A percentile compares a stretch with the other conserved stretches of the same genome.
These are phyloP conservation scores for Protomyces gravidus DNA, from an alignment of 1,139 yeast species.

Conservation along the genomic window DNA sequence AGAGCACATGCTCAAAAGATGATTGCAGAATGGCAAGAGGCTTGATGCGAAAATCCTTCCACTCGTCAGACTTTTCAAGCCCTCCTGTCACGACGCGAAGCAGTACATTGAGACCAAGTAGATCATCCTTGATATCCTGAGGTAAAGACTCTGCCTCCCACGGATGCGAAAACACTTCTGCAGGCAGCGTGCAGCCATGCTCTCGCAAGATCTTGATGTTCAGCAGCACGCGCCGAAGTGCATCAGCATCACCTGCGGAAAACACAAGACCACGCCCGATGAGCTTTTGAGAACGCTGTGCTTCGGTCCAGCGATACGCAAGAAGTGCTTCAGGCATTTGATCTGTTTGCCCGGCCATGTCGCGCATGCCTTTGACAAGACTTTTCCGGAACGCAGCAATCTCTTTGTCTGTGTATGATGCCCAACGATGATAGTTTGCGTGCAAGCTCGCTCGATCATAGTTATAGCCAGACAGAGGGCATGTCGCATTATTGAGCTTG, in stretches of 20 bases:
- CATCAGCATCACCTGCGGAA: conserved; percentile 19
- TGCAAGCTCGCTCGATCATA: neutral
- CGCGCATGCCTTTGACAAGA: neutral
- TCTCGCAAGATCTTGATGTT: conserved; percentile 11
- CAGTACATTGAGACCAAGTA: neutral
- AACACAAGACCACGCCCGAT: conserved; percentile 18
- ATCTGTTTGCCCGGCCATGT: neutral
- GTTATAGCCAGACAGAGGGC: neutral
- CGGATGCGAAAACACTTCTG: conserved; percentile 9
- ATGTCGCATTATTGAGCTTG: neutral
- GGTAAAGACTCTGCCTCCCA: conserved; percentile 17
- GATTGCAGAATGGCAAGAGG: conserved; percentile 21
- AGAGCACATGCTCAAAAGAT: conserved; percentile 11
- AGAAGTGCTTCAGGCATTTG: neutral
- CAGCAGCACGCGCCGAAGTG: conserved; percentile 15
- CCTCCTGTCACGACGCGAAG: conserved; percentile 18
- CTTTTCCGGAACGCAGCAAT: conserved; percentile 6
- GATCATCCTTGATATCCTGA: neutral
- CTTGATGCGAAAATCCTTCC: conserved; percentile 28
- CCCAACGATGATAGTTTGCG: conserved; percentile 5
- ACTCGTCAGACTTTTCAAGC: conserved; percentile 11
- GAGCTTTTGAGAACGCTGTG: conserved; percentile 1
- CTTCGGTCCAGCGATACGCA: neutral
- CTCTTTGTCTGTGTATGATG: neutral
- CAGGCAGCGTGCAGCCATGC: conserved; percentile 13